Evolutionary conservation across 768 basidiomycete genomes (phyloP).

Genomic region (Pleurotus pulmonarius): DNA sequence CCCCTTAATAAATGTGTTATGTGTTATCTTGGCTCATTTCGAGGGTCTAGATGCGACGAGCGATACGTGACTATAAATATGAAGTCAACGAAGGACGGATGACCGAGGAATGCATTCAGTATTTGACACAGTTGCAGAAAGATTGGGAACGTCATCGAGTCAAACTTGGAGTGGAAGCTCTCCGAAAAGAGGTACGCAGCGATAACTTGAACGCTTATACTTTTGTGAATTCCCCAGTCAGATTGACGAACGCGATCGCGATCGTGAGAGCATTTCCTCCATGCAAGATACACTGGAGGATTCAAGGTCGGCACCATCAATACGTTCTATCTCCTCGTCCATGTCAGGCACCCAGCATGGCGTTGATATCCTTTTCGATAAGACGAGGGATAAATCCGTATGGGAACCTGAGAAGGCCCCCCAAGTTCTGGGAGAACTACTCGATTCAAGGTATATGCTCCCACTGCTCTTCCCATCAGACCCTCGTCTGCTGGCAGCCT

Average conservation of each 20-base stretch:
- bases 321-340: slow-evolving; percentile 26
- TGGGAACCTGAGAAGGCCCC: slow-evolving; percentile 82
- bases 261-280: slow-evolving; percentile 58
- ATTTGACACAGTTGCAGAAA: slow-evolving; percentile 91
- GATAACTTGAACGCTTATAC: neutral
- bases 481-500: slow-evolving; percentile 70
- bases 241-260: slow-evolving; percentile 69
- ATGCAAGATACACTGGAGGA: slow-evolving; percentile 37
- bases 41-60: slow-evolving; percentile 74
- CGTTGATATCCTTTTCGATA: slow-evolving; percentile 83
- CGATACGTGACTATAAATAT: slow-evolving; percentile 89
- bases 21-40: neutral
- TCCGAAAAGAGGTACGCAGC: slow-evolving; percentile 70
- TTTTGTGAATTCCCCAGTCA: slow-evolving; percentile 19
- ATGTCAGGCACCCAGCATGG: slow-evolving; percentile 37
- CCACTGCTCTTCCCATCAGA: slow-evolving; percentile 82
- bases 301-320: slow-evolving; percentile 29
- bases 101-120: slow-evolving; percentile 94
- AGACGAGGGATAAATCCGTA: slow-evolving; percentile 50
- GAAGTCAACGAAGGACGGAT: slow-evolving; percentile 91
- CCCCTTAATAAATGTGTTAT: neutral
- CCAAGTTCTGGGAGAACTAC: slow-evolving; percentile 82
- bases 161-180: slow-evolving; percentile 79
- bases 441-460: slow-evolving; percentile 93
- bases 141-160: slow-evolving; percentile 95